Percentiles rank a stretch among this genome's conserved stretches.
Conservation (phyloP, 352 stramenopile species). For the Thraustotheca clavata region DNA sequence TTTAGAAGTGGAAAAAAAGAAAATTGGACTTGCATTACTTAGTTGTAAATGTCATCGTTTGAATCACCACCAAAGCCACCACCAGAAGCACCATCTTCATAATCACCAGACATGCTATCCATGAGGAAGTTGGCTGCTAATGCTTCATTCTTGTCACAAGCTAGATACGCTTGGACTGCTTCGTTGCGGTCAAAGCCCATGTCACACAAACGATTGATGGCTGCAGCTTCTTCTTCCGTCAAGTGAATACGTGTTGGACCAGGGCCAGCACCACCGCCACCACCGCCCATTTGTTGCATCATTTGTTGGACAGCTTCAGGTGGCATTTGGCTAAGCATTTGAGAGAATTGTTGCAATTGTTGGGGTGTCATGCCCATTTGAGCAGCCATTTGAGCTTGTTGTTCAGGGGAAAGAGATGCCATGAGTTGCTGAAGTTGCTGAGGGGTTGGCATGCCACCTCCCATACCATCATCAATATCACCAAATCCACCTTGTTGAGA, state of each 20-base stretch:
- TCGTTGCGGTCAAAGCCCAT: constrained; percentile 88
- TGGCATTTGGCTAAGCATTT: constrained; percentile 80
- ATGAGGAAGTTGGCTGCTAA: constrained; percentile 98
- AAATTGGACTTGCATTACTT: too few relatives aligned
- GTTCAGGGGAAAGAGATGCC: constrained; percentile 62
- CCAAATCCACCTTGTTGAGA: constrained; percentile 43
- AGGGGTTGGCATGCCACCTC: constrained; percentile 52
- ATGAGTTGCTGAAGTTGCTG: constrained; percentile 81
- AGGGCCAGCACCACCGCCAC: constrained; percentile 33
- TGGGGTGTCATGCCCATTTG: constrained; percentile 82
- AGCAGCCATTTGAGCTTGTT: constrained; percentile 69
- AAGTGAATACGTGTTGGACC: constrained; percentile 70
- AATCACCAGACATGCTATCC: constrained; percentile 73
- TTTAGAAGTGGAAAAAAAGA: too few relatives aligned
- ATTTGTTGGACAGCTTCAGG: constrained; percentile 80
- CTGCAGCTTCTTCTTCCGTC: constrained; percentile 66
- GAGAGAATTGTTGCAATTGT: constrained; percentile 73
- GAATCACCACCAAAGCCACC: constrained; percentile 27
- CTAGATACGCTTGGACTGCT: constrained; percentile 96
- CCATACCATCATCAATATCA: constrained; percentile 18
- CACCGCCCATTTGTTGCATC: constrained; percentile 70
- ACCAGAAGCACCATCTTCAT: constrained; percentile 23
- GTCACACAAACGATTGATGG: constrained; percentile 66
- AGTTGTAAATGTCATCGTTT: constrained; percentile 86
- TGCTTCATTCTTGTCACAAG: constrained; percentile 99